Evolutionary conservation across 345 rosid species (phyloP).

Genomic region (Populus pruinosa): DNA sequence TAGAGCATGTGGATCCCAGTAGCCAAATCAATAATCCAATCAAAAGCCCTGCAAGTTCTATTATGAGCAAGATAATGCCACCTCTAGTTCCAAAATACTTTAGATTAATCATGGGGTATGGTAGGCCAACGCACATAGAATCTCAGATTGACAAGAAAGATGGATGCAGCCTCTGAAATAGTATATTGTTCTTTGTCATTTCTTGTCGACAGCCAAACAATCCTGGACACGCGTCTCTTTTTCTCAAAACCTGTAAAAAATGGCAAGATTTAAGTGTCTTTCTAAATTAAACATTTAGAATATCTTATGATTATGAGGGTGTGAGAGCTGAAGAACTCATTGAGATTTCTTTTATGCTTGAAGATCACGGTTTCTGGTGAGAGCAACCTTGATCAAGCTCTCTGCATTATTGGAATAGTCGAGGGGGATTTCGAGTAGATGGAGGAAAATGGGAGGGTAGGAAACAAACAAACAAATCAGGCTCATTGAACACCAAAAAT

Average conservation of each 20-base stretch:
- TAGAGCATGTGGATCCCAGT: slow-evolving; percentile 16
- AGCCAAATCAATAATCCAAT: slow-evolving; percentile 22
- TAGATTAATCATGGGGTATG: neutral
- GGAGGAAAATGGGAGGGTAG: neutral
- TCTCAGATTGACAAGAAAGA: slow-evolving; percentile 18
- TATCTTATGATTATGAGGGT: neutral
- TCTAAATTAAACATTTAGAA: neutral
- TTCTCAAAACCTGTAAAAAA: slow-evolving; percentile 3
- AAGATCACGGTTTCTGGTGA: slow-evolving; percentile 26
- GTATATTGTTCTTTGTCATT: neutral
- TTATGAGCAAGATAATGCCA: neutral
- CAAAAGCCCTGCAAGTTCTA: slow-evolving; percentile 8
- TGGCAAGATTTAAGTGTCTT: neutral
- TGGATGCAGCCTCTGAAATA: neutral
- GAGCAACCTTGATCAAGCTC: neutral
- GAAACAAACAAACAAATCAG: slow-evolving; percentile 4
- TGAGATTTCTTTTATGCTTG: slow-evolving; percentile 18
- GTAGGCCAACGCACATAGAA: slow-evolving; percentile 23
- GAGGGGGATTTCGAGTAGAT: neutral
- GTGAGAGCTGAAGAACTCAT: neutral
- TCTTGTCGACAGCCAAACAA: slow-evolving; percentile 12
- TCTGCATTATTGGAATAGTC: slow-evolving; percentile 20
- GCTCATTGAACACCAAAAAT: neutral
- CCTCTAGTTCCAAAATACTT: neutral
- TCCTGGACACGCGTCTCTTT: slow-evolving; percentile 11